These are phyloP conservation scores for Petunia hybrid DNA, from an alignment of 305 asterid genomes.

Conservation along the genomic window DNA sequence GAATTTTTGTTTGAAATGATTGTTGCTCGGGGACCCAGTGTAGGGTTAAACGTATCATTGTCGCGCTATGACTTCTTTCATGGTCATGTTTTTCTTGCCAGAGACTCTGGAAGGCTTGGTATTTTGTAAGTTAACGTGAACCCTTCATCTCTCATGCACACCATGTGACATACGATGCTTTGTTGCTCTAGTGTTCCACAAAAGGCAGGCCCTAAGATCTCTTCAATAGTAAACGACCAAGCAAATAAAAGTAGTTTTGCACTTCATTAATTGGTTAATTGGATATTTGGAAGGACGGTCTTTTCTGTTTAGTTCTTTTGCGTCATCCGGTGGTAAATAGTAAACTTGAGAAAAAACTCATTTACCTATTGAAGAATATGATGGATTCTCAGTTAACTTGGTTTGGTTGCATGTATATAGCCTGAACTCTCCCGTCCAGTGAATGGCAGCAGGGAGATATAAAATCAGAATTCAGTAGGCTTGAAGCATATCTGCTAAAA, in stretches of 20 bases:
- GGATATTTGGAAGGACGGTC: constrained; percentile 1
- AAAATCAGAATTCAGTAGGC: not conserved
- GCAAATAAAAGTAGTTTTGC: not conserved
- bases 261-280: not conserved
- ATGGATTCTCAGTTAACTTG: not conserved
- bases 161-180: not conserved
- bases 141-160: constrained; percentile 25
- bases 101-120: constrained; percentile 86
- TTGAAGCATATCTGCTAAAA: not conserved
- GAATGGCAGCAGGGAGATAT: not conserved
- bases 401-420: not conserved
- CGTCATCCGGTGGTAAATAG: not conserved
- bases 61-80: constrained; percentile 91
- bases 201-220: not conserved
- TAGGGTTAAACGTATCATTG: constrained; percentile 77
- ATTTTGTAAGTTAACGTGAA: constrained; percentile 73
- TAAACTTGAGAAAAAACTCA: not conserved
- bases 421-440: constrained; percentile 8
- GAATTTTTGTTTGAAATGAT: constrained; percentile 66
- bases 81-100: constrained; percentile 82
- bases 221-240: not conserved
- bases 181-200: not conserved
- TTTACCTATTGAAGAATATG: not conserved
- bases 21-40: constrained; percentile 72
- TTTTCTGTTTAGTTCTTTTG: constrained; percentile 9